Base-by-base conservation (phyloP, 352 stramenopile genomes). In the Globisporangium parvum region DNA sequence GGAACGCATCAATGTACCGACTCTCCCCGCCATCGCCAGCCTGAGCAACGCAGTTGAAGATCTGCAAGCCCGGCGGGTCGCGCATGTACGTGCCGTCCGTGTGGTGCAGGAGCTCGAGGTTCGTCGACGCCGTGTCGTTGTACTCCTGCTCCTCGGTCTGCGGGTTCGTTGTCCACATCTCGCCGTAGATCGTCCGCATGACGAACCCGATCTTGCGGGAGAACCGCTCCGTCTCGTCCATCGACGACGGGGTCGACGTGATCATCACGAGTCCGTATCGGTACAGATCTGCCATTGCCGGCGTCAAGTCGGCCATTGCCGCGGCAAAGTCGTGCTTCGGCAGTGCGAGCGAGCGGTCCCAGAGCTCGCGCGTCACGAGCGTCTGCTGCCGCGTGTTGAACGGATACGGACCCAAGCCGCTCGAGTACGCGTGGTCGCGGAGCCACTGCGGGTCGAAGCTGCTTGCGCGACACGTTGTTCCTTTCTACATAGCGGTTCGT, bases 81-180 rank as follows among this genome's bases (percentile, higher is more conserved):
- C 80, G 77, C 52, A 93, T 88, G 70, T 96, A 96, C 60, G 80
- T 94, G 67, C 80, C 81, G 61, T 96, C 86, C 31, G 86, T 96
- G 78, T 96, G 86, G 46, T 82, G 78, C 53, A 88, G 66, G 55
- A 96, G 68, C 66, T 88, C 86, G 18, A 90, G 51, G 59, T 96
- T 94, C 6, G 84, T 93, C 10, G 80, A 91, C 42, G 86, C 86
- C 26, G 86, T 96, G 73, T 96, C 86, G 51, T 96, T 96, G 69
- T 94, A 92, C 47, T 59, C 57, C 53, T 93, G 76, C 1, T 73
- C 73, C 8, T 81, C 73, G 21, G 63, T 78, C 60, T 85, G 66
- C 21, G 85, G 84, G 52, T 87, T 88, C 11, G 86, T 96, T 31
- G 82, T 93, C 84, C 84, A 96, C 84, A 96, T 94, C n/a, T 69